Evolutionary conservation across 192 early-diverging fungal genomes (phyloP), one percentile per base, ranked within the genome.

Genomic region (Kappamyces sp.): DNA sequence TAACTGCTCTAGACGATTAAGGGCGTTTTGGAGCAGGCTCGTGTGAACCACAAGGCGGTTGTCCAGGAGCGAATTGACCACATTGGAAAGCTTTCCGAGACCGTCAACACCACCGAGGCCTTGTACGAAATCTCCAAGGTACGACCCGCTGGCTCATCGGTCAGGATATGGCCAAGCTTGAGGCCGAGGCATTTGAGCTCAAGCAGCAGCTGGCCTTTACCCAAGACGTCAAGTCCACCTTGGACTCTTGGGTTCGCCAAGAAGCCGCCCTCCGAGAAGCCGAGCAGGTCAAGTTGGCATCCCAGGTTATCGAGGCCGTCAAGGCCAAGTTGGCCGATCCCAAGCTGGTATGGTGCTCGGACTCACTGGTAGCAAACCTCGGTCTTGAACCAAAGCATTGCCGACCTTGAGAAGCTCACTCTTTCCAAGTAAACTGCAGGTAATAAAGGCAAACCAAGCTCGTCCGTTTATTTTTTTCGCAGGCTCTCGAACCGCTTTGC

Each of bases 191-290:
- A 45, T 98, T 90, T 67, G 86, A 90, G 75, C 79, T 96, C 47
- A 91, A 98, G 87, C 95, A 98, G 71, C 84, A 84, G 62, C 86
- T 86, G 31, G 76, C 81, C 51, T 79, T 90, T 65, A 81, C 84
- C 55, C 14, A 67, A 32, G 93, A 98, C 74, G 81, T 90, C 65
- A 94, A 94, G 85, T 49, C 73, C 14, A 85, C 88, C 51, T 79
- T 98, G 22, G 95, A 98, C 77, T 88, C 88, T 38, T 98, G 95
- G 95, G 93, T 95, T 41, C 93, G 95, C 63, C 90, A 98, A 66
- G 95, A 98, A 76, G 80, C 86, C 60, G 78, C 76, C 31, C 83
- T 98, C 57, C 91, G 95, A 74, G 95, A 95, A 70, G 83, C 77
- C 57, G 87, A 93, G 81, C 95, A 98, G 79, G 87, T 85, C 81